These are phyloP conservation scores for Ogataea pilisensis DNA, from an alignment of 805 yeast genomes.

Conservation along the genomic window DNA sequence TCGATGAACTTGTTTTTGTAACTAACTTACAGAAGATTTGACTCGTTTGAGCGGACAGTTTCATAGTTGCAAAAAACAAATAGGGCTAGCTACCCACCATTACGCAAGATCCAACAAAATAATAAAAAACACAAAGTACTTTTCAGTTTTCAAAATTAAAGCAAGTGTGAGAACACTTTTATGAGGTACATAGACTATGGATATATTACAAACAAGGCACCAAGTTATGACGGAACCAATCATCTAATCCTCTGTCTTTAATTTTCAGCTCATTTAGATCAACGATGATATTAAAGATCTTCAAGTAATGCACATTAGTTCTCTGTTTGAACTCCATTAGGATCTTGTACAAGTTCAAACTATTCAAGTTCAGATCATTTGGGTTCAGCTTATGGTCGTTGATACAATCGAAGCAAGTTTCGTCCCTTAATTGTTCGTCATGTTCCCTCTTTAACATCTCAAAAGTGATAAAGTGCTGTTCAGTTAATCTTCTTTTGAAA, in stretches of 20 bases:
- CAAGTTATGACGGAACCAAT: slow-evolving; percentile 23
- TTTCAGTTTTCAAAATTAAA: no score
- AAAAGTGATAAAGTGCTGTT: slow-evolving; percentile 10
- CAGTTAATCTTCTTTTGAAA: slow-evolving; percentile 6
- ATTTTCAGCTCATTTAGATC: slow-evolving; percentile 12
- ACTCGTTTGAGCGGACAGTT: no score
- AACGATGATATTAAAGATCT: slow-evolving; percentile 17
- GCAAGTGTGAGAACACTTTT: no score
- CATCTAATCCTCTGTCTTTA: slow-evolving; percentile 20
- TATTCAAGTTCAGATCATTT: slow-evolving; percentile 7
- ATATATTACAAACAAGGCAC: slow-evolving; percentile 1
- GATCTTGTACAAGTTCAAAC: slow-evolving; percentile 6
- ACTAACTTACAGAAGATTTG: no score
- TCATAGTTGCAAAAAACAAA: no score
- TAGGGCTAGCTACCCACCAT: no score
- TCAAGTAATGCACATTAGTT: slow-evolving; percentile 17
- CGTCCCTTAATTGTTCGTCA: background rate
- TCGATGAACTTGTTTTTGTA: no score
- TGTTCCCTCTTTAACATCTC: slow-evolving; percentile 8
- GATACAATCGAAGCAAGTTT: background rate
- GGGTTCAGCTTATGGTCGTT: background rate
- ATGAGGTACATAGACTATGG: no score
- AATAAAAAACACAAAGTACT: no score
- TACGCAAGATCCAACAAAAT: no score
- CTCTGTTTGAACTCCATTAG: slow-evolving; percentile 7